Base-by-base conservation (phyloP, 1,284 basidiomycete species). In the Tylopilus sp. region DNA sequence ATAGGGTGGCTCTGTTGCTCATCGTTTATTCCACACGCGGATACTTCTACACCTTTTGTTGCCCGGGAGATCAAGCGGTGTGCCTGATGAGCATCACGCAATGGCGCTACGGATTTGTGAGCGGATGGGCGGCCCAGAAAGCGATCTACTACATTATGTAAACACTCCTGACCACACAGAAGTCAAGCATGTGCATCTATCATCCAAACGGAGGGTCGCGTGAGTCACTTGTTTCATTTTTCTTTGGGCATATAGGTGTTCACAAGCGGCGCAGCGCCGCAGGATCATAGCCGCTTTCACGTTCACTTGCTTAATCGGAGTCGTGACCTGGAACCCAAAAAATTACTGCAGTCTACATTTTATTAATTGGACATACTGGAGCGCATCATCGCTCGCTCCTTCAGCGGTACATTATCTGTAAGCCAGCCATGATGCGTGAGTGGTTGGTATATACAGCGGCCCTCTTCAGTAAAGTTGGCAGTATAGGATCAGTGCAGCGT, bases 31-130 rank as follows among this genome's bases (percentile, higher is more conserved):
- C 54, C 65, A 67, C 49, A 67, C 65, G 15, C 65, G 65, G 28
- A 55, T 67, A 51, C 64, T 67, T 33, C 68, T 67, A 10, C 58
- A 69, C 35, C 51, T 67, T 28, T 50, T 70, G n/a, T 48, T 65
- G 3, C 60, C 61, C 15, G 56, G 49, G 41, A 53, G 44, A 45
- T 55, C 63, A 13, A 53, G 55, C 4, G 68, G 65, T 4, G 53
- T 67, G 37, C 65, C 68, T 9, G 55, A 54, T 15, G 65, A 68
- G 46, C 65, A 65, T 46, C 68, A 70, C 46, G 42, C 42, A 15
- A 49, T 43, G 30, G 65, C 65, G 2, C 34, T 55, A 25, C 52
- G 35, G n/a, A 61, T 66, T 18, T 66, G 63, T 42, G 63, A 67
- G 16, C 59, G 48, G 28, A 65, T 66, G 67, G 64, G 66, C 13